These are phyloP conservation scores for Rhodotorula glutinis DNA, from an alignment of 1,284 basidiomycete genomes.

Conservation along the genomic window DNA sequence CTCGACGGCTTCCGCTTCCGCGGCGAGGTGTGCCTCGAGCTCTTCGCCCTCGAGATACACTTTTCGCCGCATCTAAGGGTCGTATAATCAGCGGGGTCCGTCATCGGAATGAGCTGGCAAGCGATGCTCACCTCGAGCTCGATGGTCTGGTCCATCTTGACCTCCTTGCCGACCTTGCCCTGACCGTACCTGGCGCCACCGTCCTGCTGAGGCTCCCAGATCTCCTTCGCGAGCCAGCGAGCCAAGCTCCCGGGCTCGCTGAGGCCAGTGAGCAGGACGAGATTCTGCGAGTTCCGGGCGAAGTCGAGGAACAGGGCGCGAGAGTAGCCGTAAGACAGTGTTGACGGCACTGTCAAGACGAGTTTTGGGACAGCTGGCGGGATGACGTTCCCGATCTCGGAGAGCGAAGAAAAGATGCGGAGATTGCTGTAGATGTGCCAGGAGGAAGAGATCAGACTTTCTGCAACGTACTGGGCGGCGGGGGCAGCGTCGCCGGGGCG, in stretches of 20 bases:
- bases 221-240: conserved; percentile 68
- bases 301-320: conserved; percentile 71
- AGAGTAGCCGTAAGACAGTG: conserved; percentile 88
- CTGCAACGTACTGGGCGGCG: too few relatives aligned
- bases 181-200: conserved; percentile 72
- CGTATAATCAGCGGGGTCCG: background rate
- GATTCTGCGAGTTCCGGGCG: conserved; percentile 65
- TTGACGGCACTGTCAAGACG: conserved; percentile 86
- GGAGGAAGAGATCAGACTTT: conserved; percentile 54
- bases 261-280: conserved; percentile 70
- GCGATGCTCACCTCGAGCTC: conserved; percentile 60
- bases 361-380: conserved; percentile 77
- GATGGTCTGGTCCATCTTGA: conserved; percentile 69
- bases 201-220: conserved; percentile 78
- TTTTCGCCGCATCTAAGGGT: conserved; percentile 72
- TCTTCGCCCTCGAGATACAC: conserved; percentile 70
- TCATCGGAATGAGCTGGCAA: too few relatives aligned
- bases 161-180: conserved; percentile 78
- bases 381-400: conserved; percentile 73
- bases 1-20: conserved; percentile 76
- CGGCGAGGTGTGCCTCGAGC: conserved; percentile 73
- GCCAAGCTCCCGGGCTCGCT: conserved; percentile 77
- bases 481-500: conserved; percentile 31
- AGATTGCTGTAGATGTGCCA: conserved; percentile 60
- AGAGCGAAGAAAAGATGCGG: conserved; percentile 80